A percentile compares a stretch with the other conserved stretches of the same genome.
Conservation (phyloP, 139 green algal genomes). For the Pycnococcus provasolii region DNA sequence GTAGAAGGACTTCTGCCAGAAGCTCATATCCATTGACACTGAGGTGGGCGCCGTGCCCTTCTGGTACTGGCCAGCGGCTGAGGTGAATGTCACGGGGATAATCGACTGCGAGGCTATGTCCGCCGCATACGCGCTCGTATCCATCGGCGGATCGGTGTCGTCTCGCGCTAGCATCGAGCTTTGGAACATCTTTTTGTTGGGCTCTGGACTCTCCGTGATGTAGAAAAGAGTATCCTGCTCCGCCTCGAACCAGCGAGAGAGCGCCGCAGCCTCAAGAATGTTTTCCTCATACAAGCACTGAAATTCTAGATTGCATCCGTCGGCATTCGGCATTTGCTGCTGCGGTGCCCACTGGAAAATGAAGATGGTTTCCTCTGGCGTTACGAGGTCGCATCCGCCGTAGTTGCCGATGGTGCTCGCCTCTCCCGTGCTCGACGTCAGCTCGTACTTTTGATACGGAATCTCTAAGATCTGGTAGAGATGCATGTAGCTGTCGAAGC, state of each 20-base stretch:
- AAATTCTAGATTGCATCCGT: not conserved
- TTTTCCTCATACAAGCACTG: constrained; percentile 18
- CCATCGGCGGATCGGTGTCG: constrained; percentile 7
- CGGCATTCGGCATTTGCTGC: not conserved
- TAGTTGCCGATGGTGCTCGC: not conserved
- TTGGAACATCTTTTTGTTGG: constrained; percentile 1
- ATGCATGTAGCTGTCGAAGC: constrained; percentile 13
- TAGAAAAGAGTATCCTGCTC: constrained; percentile 17
- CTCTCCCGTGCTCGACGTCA: not conserved
- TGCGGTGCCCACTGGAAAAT: constrained; percentile 20
- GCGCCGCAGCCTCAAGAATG: constrained; percentile 4
- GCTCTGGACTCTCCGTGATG: constrained; percentile 4
- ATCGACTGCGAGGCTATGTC: not conserved
- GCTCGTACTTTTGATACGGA: not conserved
- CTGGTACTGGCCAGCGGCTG: not conserved
- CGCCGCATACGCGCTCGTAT: not conserved
- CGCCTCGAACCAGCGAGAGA: constrained; percentile 16
- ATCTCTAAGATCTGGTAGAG: constrained; percentile 13
- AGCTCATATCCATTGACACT: constrained; percentile 10
- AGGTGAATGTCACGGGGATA: constrained; percentile 15
- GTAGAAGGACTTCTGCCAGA: not conserved
- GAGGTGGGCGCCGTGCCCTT: constrained; percentile 1
- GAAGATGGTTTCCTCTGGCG: constrained; percentile 6
- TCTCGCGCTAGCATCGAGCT: constrained; percentile 8
- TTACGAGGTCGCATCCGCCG: constrained; percentile 1